A percentile compares a stretch with the other conserved stretches of the same genome.
Evolutionary conservation across 495 filamentous ascomycete species (phyloP).

Genomic region (Umbilicaria muhlenbergii): DNA sequence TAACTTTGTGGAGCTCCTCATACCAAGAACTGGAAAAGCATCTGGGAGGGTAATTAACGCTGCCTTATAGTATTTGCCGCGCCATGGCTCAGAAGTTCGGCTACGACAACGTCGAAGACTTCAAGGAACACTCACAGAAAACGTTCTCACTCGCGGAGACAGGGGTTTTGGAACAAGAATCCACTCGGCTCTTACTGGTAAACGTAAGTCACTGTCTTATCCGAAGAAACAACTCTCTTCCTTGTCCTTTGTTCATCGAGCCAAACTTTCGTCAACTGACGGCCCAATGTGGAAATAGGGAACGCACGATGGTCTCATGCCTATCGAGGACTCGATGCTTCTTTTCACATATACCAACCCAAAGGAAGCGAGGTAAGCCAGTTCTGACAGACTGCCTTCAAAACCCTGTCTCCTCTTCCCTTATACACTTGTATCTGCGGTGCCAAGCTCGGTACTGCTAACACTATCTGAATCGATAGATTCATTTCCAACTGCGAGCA

Average conservation of each 20-base stretch:
- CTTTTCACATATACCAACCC: constrained; percentile 52
- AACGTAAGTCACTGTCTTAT: constrained; percentile 37
- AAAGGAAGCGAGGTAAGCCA: constrained; percentile 45
- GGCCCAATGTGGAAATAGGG: constrained; percentile 24
- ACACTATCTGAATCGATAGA: neutral
- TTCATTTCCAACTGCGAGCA: constrained; percentile 1
- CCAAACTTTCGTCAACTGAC: too few species aligned
- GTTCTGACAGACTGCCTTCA: too few species aligned
- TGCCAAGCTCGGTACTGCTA: neutral
- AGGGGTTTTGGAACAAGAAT: constrained; percentile 47
- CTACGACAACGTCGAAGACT: constrained; percentile 41
- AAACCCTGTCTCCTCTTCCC: neutral
- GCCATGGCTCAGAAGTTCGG: constrained; percentile 60
- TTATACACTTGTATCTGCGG: neutral
- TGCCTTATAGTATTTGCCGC: too few species aligned
- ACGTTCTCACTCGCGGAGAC: constrained; percentile 62
- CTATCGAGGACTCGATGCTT: constrained; percentile 60
- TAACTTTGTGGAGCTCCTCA: constrained; percentile 2
- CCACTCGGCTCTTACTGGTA: constrained; percentile 46
- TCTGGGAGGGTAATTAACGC: too few species aligned
- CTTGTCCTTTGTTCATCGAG: constrained; percentile 15
- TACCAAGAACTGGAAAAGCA: too few species aligned
- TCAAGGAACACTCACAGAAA: constrained; percentile 41
- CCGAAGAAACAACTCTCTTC: too few species aligned
- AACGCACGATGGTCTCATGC: constrained; percentile 54